Evolutionary conservation across 1,139 yeast species (phyloP), one percentile per base, ranked within the genome.

Genomic region (Hyphopichia fennica): DNA sequence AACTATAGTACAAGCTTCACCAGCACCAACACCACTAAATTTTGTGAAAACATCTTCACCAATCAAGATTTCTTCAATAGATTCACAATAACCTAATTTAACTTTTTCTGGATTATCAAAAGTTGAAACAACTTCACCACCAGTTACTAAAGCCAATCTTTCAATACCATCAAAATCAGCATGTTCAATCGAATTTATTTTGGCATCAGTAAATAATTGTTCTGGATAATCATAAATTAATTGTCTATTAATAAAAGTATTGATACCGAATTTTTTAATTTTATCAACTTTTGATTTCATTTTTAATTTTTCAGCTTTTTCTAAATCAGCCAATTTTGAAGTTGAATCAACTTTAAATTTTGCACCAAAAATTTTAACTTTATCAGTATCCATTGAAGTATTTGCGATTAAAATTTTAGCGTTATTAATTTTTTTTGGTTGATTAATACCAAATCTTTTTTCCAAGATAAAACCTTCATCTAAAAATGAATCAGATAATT

Each of bases 111-210:
- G 96, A 52, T 84, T 78, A 61, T 95, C 99, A 64, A 93, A 95
- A 1, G 99, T 93, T 11, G 98, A 91, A 3, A 86, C 96, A 43
- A 95, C 98, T 70, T 93, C 99, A 57, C 96, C 99, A 40, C 99
- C 99, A 6, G 98, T 91, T 20, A 91, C 99, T 39, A 93, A 75
- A 4, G 99, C 96, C 53, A 93, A 78, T 62, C 99, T 84, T 72
- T 93, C 99, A 45, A 93, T 90, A 56, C 99, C 99, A 60, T 89
- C 99, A 56, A 95, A 95, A 66, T 95, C 99, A 17, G 99, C 99
- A 60, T 95, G 99, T 69, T 93, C 99, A 50, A 93, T 89, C 28
- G 97, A 84, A 67, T 89, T 91, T 57, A 93, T 87, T 44, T 84
- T 82, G 35, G 89, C 68, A 57, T 93, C 99, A 6, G 96, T 80